These are phyloP conservation scores for Irpex sp. DNA, from an alignment of 1,284 basidiomycete species.

Conservation along the genomic window DNA sequence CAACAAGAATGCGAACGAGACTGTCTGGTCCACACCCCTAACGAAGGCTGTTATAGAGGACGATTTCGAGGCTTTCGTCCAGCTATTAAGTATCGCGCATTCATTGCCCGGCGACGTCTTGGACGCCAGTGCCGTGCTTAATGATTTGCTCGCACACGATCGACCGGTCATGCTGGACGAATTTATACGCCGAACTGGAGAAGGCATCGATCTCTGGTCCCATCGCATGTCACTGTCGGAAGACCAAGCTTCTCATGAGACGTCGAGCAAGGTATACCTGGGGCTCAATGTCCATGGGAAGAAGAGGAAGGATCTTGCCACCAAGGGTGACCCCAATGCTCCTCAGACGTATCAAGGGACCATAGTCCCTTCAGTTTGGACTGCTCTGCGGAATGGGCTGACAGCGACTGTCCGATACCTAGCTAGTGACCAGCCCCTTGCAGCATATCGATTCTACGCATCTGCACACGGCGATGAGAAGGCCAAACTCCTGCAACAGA, in stretches of 20 bases:
- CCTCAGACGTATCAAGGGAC: constrained; percentile 7
- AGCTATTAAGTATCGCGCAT: constrained; percentile 42
- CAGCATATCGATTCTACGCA: constrained; percentile 41
- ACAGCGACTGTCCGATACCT: constrained; percentile 45
- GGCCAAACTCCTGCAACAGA: no score
- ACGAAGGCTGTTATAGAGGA: constrained; percentile 36
- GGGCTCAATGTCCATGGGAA: constrained; percentile 59
- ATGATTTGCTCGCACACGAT: constrained; percentile 34
- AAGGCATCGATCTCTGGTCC: constrained; percentile 34
- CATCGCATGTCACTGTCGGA: background rate
- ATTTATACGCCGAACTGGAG: constrained; percentile 47
- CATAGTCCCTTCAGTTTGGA: constrained; percentile 39
- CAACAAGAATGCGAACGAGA: constrained; percentile 8
- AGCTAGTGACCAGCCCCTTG: constrained; percentile 26
- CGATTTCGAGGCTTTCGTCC: constrained; percentile 49
- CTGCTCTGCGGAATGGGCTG: constrained; percentile 32
- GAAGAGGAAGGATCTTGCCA: constrained; percentile 50
- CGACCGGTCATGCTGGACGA: constrained; percentile 48
- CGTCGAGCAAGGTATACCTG: constrained; percentile 42
- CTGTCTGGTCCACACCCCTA: constrained; percentile 18
- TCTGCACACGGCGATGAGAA: constrained; percentile 32
- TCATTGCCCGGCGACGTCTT: constrained; percentile 17
- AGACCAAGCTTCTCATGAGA: background rate
- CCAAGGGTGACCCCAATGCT: constrained; percentile 44
- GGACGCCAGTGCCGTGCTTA: constrained; percentile 16